Conservation (phyloP, 2,329 filamentous ascomycete genomes). For the Podosphaera fusca region DNA sequence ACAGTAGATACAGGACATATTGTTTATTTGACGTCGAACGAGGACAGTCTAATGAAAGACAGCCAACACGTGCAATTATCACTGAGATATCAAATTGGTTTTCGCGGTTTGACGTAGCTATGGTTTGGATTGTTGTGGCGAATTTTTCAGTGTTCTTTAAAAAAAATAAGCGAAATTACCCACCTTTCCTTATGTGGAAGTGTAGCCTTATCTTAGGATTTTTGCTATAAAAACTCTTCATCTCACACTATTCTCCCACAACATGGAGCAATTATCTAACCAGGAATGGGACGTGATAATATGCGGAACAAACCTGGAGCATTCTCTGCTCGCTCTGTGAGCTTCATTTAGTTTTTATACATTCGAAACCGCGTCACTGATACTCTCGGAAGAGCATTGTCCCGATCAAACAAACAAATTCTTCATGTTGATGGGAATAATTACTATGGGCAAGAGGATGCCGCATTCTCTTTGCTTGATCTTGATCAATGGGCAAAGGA, state of each 20-base stretch:
- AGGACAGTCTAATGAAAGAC: slow-evolving; percentile 32
- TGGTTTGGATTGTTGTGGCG: too few relatives aligned
- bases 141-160: too few relatives aligned
- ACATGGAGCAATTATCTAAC: slow-evolving; percentile 53
- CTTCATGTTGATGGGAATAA: slow-evolving; percentile 72
- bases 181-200: slow-evolving; percentile 6
- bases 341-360: slow-evolving; percentile 11
- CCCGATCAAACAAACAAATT: slow-evolving; percentile 74
- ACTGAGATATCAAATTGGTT: slow-evolving; percentile 14
- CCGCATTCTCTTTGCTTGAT: slow-evolving; percentile 66
- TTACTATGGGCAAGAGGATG: slow-evolving; percentile 73
- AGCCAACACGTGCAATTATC: slow-evolving; percentile 17
- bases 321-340: slow-evolving; percentile 61
- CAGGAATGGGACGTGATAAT: slow-evolving; percentile 62
- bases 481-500: slow-evolving; percentile 47
- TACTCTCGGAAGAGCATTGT: slow-evolving; percentile 58
- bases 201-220: slow-evolving; percentile 4
- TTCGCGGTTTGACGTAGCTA: background rate
- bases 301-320: slow-evolving; percentile 52
- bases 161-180: background rate
- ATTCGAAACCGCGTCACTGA: slow-evolving; percentile 40
- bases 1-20: slow-evolving; percentile 63
- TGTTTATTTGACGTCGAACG: slow-evolving; percentile 40
- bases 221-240: slow-evolving; percentile 6
- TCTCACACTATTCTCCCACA: slow-evolving; percentile 4